Evolutionary conservation across 345 rosid species (phyloP).

Genomic region (Aethionema arabicum): DNA sequence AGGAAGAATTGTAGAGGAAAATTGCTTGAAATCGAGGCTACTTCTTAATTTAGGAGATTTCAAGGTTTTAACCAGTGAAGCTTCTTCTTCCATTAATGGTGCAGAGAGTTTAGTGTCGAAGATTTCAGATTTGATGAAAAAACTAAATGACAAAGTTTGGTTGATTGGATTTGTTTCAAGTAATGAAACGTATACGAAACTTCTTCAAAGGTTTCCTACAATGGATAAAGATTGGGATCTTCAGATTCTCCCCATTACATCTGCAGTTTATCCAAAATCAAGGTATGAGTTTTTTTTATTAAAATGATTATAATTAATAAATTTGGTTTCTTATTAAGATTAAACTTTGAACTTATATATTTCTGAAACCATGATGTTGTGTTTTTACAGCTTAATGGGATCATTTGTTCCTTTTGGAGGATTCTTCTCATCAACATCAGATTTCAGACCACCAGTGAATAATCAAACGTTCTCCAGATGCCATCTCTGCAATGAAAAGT

Average conservation of each 20-base stretch:
- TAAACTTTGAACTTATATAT: no score
- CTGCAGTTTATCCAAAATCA: constrained; percentile 49
- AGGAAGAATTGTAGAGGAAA: constrained; percentile 27
- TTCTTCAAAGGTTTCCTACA: constrained; percentile 44
- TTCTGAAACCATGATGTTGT: constrained; percentile 32
- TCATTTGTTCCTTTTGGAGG: constrained; percentile 80
- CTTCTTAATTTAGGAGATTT: constrained; percentile 59
- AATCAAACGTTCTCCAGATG: constrained; percentile 42
- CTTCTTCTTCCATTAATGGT: constrained; percentile 26
- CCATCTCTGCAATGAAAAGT: constrained; percentile 57
- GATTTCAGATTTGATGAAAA: constrained; percentile 46
- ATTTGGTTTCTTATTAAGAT: no score
- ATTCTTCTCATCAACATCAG: constrained; percentile 53
- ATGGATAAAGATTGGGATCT: constrained; percentile 65
- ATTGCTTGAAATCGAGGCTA: constrained; percentile 36
- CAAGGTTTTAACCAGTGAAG: constrained; percentile 37
- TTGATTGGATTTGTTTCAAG: constrained; percentile 50
- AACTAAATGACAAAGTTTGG: constrained; percentile 42
- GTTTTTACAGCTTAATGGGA: constrained; percentile 64
- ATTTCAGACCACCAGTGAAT: constrained; percentile 40
- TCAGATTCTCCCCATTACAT: constrained; percentile 54
- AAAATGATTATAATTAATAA: no score
- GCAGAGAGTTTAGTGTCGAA: constrained; percentile 40
- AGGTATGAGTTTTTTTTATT: constrained; percentile 46
- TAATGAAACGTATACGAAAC: constrained; percentile 48